phyloP scores from a whole-genome alignment of 306 rosid species.

The Vigna unguiculata region DNA sequence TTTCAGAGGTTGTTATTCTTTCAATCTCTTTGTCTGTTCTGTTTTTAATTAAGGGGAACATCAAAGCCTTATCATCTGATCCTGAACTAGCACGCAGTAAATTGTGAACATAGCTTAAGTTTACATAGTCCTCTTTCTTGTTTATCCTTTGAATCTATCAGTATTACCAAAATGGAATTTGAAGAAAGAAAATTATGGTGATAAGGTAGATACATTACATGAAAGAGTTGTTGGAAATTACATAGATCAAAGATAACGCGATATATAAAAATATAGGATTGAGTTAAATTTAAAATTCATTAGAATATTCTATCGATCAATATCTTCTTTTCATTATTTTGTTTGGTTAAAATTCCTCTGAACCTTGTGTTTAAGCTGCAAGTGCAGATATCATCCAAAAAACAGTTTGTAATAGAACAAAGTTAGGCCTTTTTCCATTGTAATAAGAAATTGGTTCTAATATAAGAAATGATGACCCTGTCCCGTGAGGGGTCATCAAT shows the following conservation, averaged over 20 bases:
- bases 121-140: not conserved
- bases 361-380: slow-evolving; percentile 1
- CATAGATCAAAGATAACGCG: too few relatives aligned
- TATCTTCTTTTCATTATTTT: slow-evolving; percentile 10
- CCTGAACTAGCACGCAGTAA: too few relatives aligned
- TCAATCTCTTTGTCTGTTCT: too few relatives aligned
- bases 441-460: slow-evolving; percentile 25
- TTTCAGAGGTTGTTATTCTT: too few relatives aligned
- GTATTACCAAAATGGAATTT: not conserved
- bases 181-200: not conserved
- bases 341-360: not conserved
- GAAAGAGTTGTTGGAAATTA: too few relatives aligned
- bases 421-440: slow-evolving; percentile 48
- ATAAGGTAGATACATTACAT: not conserved
- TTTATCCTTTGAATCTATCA: not conserved
- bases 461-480: slow-evolving; percentile 11
- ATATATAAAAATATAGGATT: too few relatives aligned
- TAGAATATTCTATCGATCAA: not conserved
- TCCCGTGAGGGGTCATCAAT: slow-evolving; percentile 37
- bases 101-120: not conserved
- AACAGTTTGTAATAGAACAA: slow-evolving; percentile 23
- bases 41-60: too few relatives aligned
- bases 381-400: slow-evolving; percentile 39
- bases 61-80: too few relatives aligned
- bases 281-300: too few relatives aligned